These are phyloP conservation scores for Mortierella polycephala DNA, from an alignment of 371 early-diverging fungal genomes.

Conservation along the genomic window DNA sequence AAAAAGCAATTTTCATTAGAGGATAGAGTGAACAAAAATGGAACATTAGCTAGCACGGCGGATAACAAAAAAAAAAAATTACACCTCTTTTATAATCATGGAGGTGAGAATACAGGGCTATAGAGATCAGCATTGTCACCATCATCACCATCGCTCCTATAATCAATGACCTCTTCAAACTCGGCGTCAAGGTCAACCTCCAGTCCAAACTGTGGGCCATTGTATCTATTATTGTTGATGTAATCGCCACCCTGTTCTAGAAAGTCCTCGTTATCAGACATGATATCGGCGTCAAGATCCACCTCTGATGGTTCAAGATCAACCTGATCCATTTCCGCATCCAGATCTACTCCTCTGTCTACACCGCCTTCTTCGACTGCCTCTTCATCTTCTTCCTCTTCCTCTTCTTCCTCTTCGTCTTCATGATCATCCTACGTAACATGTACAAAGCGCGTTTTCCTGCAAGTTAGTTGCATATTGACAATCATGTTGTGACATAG, in stretches of 20 bases:
- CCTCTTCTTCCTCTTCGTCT: conserved; percentile 24
- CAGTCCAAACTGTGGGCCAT: background rate
- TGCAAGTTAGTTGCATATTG: too few relatives aligned
- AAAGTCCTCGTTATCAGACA: background rate
- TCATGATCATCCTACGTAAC: background rate
- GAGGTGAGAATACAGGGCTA: too few relatives aligned
- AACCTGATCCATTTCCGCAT: conserved; percentile 2
- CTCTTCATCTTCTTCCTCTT: conserved; percentile 28
- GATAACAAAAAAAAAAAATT: too few relatives aligned
- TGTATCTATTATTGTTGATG: background rate
- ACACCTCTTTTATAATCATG: too few relatives aligned
- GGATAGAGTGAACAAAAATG: conserved; percentile 54
- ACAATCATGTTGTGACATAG: background rate
- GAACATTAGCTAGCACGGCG: background rate
- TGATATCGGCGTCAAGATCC: background rate
- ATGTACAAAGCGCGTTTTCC: background rate
- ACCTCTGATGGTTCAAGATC: background rate
- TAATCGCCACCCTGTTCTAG: background rate
- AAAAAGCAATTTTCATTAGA: conserved; percentile 73
- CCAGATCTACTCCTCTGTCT: conserved; percentile 7
- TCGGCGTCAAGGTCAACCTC: too few relatives aligned
- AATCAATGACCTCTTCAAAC: too few relatives aligned
- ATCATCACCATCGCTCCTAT: too few relatives aligned
- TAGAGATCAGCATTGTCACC: too few relatives aligned
- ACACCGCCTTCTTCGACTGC: conserved; percentile 14